Evolutionary conservation across 1,284 basidiomycete species (phyloP), one percentile per base, ranked within the genome.

Genomic region (Moesziomyces antarcticus): DNA sequence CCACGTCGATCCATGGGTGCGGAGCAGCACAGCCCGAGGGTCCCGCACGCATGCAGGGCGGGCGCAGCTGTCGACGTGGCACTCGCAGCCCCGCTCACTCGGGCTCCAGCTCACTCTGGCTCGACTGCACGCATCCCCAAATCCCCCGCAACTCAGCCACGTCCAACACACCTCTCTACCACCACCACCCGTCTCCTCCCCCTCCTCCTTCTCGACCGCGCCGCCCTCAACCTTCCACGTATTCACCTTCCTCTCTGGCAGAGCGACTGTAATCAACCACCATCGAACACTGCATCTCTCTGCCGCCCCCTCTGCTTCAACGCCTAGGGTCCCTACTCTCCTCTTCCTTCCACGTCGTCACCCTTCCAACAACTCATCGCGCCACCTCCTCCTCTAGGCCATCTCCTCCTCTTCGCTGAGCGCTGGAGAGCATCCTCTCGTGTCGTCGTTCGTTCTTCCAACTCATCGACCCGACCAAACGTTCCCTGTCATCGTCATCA

Each of bases 341-440:
- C 20, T 11, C 33, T 43, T n/a, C 10, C n/a, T 18, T 43, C 45
- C n/a, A 10, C 50, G n/a, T 47, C 45, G 5, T 22, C 43, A 24
- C 37, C 18, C 44, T 16, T 44, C 47, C 30, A 44, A 47, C 49
- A 43, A 40, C 30, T 35, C 45, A 50, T 18, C 33, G 27, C 41
- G 25, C 44, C 41, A 24, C 27, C 18, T 11, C 49, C 33, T 20
- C 41, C 48, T 46, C 5, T 51, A 7, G 42, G 10, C 54, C 14
- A 20, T 49, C 57, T 72, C 63, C 59, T 73, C 70, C 64, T 61
- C 70, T 67, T 73, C 47, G 56, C 63, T 72, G 69, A 65, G 63
- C 48, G 63, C 25, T 72, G 63, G 63, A 67, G 63, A 47, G 25
- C 45, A 41, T 59, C 37, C 2, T 24, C 10, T n/a, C 42, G 21